Base-by-base conservation (phyloP, 495 filamentous ascomycete genomes). In the Aspergillus haitiensis region DNA sequence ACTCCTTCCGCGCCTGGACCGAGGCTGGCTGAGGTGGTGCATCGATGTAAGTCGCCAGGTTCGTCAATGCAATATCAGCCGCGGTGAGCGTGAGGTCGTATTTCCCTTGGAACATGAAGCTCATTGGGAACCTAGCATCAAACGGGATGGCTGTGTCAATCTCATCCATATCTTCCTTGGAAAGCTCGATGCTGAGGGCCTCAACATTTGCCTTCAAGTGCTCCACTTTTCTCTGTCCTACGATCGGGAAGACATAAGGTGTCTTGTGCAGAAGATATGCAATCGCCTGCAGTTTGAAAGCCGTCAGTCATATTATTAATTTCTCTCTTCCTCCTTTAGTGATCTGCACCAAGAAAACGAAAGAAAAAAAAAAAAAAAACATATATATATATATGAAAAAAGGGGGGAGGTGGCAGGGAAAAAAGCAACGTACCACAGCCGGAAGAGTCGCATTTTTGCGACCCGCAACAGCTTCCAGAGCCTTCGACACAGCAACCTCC, bases 181-280 rank as follows among this genome's bases (percentile, higher is more conserved):
- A 80, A 42, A 90, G 67, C 0, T 69, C 68, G 34, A 90, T 74
- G 0, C 57, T 71, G 48, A 91, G 67, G 0, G 82, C 84, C 61
- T 84, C 73, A 52, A 89, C 84, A 50, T 89, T 91, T 45, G 79
- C 80, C 56, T 81, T 75, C 18, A 90, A 67, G 64, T 91, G 84
- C 65, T 85, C 82, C 49, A 88, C 67, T 67, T 84, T 89, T 9
- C 85, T 70, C 3, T 84, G 84, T 12, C 89, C 89, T 21, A 91
- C 78, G 54, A 93, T 85, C 8, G 89, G 89, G 70, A 91, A 92
- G 27, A 90, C 87, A 62, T 91, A 87, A 0, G 88, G 85, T 11
- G 86, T 76, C 71, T 92, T 92, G 68, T 82, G 78, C 69, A 86
- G 80, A 6, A 92, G 85, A 70, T 92, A 92, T 3, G 89, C 88